Evolutionary conservation across 2,329 filamentous ascomycete species (phyloP), one percentile per base, ranked within the genome.

Genomic region (Pseudogymnoascus sp.): DNA sequence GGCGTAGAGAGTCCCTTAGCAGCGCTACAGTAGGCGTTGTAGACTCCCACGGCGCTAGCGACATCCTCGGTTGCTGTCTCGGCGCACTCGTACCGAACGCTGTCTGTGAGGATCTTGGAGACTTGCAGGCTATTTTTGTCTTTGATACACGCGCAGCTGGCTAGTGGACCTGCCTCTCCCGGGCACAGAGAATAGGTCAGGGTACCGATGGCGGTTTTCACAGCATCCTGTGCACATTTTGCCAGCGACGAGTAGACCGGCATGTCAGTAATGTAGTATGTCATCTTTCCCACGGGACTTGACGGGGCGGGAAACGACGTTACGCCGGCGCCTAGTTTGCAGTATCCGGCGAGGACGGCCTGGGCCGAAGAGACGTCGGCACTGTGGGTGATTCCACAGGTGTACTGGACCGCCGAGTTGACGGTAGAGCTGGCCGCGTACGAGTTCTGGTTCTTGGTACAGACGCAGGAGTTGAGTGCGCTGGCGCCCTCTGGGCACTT

Each of bases 251-350:
- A 74, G 63, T 72, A 83, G 61, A 78, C 70, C 0, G 77, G 72
- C 28, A 83, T 68, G 11, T 76, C 81, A 1, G 79, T 81, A 61
- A 83, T 78, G 62, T 81, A 79, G 66, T 82, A 84, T 0, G 78
- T 75, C 76, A 84, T 80, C 63, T 81, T 75, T 43, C 81, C 81
- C 0, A 80, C 78, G 6, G 80, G 80, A 28, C 73, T 68, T 0
- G 75, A 70, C 1, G 78, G 75, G 3, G 69, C 65, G 1, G 79
- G 78, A 64, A 84, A 82, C 0, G 72, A 73, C 0, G 78, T 78
- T 0, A 77, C 81, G 60, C 79, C 81, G 11, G 75, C 64, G 47
- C 76, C 76, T 67, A 83, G 74, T 20, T 73, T 74, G 65, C 81
- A 84, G 66, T 82, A 83, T 2, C 78, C 79, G 0, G 73, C 69